Evolutionary conservation across 148 eudicot species (phyloP), one percentile per base, ranked within the genome.

Genomic region (Rhododendron vialii): DNA sequence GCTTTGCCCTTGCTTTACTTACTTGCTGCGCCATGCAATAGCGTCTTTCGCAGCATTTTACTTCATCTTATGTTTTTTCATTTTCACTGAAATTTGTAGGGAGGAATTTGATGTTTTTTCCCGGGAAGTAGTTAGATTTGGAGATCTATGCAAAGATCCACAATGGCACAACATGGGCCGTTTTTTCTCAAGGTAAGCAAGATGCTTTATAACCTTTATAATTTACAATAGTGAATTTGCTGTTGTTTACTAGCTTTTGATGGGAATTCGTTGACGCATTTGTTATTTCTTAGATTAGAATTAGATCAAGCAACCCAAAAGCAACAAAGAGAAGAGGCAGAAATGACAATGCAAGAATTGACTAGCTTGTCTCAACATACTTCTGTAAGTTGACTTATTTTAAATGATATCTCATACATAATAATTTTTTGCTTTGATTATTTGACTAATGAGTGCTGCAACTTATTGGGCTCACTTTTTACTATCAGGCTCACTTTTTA

Each of bases 161-260:
- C 98, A 96, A 84, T 96, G 98, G 98, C 99, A 96, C 90, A 90
- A 93, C 87, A 88, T 96, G 80, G 92, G 88, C 81, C 95, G 98
- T 30, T 95, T 87, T 87, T 96, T 96, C 89, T 87, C 88, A 61
- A 95, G 90, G 99, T 96, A 91, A 92, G 94, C 88, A 86, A 82
- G 80, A 85, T 88, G 61, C 51, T 81, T 14, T 28, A 26, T 71
- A 5, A 59, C 65, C 73, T n/a, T 51, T 45, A 20, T 59, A 41
- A 79, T 85, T 73, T 36, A 81, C 87, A 75, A 1, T 14, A 47
- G 55, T 87, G 15, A 57, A 51, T 7, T 61, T 30, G 51, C 28
- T 82, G 73, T 65, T 87, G 81, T n/a, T 35, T 59, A 88, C 81
- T 82, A 84, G 75, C 82, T 13, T 1, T 84, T 80, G 67, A 30